Evolutionary conservation across 2,329 filamentous ascomycete genomes (phyloP), one percentile per base, ranked within the genome.

Genomic region (Aspergillus spinulosporus): DNA sequence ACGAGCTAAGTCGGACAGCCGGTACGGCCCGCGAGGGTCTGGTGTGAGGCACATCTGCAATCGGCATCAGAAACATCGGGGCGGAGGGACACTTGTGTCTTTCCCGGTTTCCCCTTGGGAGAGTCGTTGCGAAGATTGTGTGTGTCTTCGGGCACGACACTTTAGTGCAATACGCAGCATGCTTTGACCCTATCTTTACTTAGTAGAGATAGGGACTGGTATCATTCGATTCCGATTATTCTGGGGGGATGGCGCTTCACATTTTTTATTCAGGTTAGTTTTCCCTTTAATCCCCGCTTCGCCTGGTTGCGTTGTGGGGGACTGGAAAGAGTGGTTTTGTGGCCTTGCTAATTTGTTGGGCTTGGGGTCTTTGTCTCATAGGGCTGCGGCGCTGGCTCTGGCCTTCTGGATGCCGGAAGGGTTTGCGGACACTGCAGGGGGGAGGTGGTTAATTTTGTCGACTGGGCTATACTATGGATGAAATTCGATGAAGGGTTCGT

Each of bases 81-180:
- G 84, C 76, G 54, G 66, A 64, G 61, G 67, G 5, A 34, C n/a
- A 12, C 64, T 15, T 52, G 49, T 70, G 74, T 81, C 61, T 62
- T 66, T 72, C 66, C 26, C 34, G 54, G 45, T 72, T 75, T 82
- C 80, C 86, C 88, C 89, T 87, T 94, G 90, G 90, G 88, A 88
- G 83, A 90, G 90, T 86, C 87, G 82, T 88, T 92, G 89, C 89
- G 89, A 89, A 93, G 90, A 92, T 93, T 86, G 89, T 92, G 83
- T 84, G 83, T 84, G 79, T 31, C 12, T 34, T 14, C 37, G 34
- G 12, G 47, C 28, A 52, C 58, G 86, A 87, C 86, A 91, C 89
- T 92, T 90, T 82, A 94, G 90, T 93, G 88, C 90, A 90, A 94
- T 94, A 91, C 88, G 89, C 89, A 84, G 90, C 90, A 85, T 92